Evolutionary conservation across 164 flowering plant genomes (phyloP).

Genomic region (Litsea cubeba): DNA sequence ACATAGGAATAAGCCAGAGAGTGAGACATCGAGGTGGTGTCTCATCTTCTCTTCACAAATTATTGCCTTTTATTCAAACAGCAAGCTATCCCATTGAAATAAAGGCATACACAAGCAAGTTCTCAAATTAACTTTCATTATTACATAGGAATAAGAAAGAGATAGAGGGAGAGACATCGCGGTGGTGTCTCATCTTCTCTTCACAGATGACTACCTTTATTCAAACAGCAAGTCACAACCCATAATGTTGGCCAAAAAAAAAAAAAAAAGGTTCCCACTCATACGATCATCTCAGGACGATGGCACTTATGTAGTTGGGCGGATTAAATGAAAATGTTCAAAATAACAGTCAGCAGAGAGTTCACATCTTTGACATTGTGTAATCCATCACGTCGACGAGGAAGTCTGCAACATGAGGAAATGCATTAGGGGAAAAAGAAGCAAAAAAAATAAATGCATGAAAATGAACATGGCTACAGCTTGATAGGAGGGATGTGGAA

Average conservation of each 20-base stretch:
- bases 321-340: neutral
- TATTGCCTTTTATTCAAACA: constrained; percentile 3
- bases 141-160: neutral
- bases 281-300: constrained; percentile 1
- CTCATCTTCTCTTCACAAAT: constrained; percentile 24
- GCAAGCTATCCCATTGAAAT: neutral
- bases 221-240: neutral
- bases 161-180: constrained; percentile 38
- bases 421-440: neutral
- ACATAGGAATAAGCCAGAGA: neutral
- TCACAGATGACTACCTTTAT: constrained; percentile 3
- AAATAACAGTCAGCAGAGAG: neutral
- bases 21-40: constrained; percentile 56
- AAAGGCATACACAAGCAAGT: neutral
- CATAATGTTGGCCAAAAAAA: no score
- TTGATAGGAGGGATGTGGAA: neutral
- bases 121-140: neutral
- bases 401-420: constrained; percentile 47
- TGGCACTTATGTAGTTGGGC: neutral
- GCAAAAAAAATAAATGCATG: neutral
- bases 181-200: constrained; percentile 43
- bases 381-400: constrained; percentile 74
- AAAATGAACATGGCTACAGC: neutral
- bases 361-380: constrained; percentile 67
- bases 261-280: neutral